Base-by-base conservation (phyloP, 2,329 filamentous ascomycete genomes). In the Botrytis cinerea region DNA sequence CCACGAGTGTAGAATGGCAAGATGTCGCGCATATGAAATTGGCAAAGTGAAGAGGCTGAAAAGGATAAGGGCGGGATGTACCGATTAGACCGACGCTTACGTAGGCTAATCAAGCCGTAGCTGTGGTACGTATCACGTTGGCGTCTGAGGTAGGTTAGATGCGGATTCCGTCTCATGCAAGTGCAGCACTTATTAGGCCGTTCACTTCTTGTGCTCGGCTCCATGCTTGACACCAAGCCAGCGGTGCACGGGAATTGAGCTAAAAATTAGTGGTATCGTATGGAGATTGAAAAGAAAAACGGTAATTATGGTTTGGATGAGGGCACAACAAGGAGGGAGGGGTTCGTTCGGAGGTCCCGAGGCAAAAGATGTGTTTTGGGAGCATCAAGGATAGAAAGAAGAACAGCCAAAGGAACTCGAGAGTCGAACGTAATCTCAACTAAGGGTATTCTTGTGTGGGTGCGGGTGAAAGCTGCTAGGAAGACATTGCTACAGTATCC, bases 61-160 rank as follows among this genome's bases (percentile, higher is more conserved):
- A 32, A 48, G n/a, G 28, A 64, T 35, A 35, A 20, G n/a, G 62
- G 45, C n/a, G 43, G 28, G 22, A n/a, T 46, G n/a, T 43, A 32
- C n/a, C 62, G n/a, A 22, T 25, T 28, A 46, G 43, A 64, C 40
- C 32, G 9, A 35, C 14, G 28, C 20, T 16, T 66, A 35, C 43
- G 45, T 66, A 48, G 45, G 5, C 25, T 48, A 48, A 66, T 66
- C 63, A 66, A 66, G 63, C 45, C 28, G 22, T 46, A 20, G n/a
- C 32, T 38, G 45, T 25, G 7, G 32, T 25, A 66, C 32, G 6
- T 35, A 46, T 48, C 63, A 66, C 45, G 28, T 66, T 35, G 43
- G 14, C 43, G 43, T 25, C 28, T 25, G 20, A 35, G 28, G 28
- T 48, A 45, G 63, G 62, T 48, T 38, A 32, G 63, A 25, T 66